These are phyloP conservation scores for Lactarius indigo DNA, from an alignment of 768 basidiomycete genomes.

Conservation along the genomic window DNA sequence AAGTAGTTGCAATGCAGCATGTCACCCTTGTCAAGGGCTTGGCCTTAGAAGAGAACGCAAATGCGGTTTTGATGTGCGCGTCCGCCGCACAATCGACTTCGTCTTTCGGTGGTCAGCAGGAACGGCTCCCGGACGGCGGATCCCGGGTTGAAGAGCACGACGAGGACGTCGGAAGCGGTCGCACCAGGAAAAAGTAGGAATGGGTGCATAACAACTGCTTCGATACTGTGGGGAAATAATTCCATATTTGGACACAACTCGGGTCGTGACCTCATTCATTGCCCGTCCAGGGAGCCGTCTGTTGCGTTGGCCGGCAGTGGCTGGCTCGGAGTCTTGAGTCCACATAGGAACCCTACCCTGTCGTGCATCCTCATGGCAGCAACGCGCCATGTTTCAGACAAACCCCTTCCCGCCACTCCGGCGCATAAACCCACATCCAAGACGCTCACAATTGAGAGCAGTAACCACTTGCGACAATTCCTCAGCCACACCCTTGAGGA, in stretches of 20 bases:
- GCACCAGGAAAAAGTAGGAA: no score
- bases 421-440: neutral
- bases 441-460: slow-evolving; percentile 16
- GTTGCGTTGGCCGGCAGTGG: neutral
- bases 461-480: slow-evolving; percentile 13
- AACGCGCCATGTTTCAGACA: neutral
- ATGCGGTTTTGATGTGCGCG: no score
- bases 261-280: slow-evolving; percentile 2
- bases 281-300: neutral
- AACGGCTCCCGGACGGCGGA: no score
- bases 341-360: neutral
- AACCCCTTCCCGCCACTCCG: neutral
- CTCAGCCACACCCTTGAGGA: slow-evolving; percentile 16
- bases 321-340: neutral
- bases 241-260: neutral
- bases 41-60: no score
- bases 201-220: no score
- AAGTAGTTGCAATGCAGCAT: no score
- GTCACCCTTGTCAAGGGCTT: no score
- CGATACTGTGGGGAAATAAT: slow-evolving; percentile 6
- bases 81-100: no score
- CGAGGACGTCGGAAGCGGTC: no score
- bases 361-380: slow-evolving; percentile 14
- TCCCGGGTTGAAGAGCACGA: no score
- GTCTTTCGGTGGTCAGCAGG: no score